phyloP scores from a whole-genome alignment of 768 basidiomycete genomes.

The Phlebiopsis flavidoalba region DNA sequence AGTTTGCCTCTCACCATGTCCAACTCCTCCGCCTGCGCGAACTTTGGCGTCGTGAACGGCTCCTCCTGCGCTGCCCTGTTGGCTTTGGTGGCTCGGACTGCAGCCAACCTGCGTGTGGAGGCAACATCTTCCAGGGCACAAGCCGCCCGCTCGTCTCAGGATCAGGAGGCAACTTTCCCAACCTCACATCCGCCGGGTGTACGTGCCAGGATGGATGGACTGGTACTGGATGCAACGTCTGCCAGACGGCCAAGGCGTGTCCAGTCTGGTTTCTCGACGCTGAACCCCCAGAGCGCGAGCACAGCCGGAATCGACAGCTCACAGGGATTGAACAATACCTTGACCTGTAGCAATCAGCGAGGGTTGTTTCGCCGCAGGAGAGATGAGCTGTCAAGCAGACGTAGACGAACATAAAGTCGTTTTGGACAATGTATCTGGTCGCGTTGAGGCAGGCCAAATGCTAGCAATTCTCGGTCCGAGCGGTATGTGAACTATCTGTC shows the following conservation, averaged over 20 bases:
- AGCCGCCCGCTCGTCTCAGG: slow-evolving; percentile 41
- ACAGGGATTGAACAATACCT: slow-evolving; percentile 48
- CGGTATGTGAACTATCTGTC: slow-evolving; percentile 36
- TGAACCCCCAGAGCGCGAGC: slow-evolving; percentile 16
- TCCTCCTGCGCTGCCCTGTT: slow-evolving; percentile 71
- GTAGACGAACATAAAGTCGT: slow-evolving; percentile 54
- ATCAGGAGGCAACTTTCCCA: slow-evolving; percentile 38
- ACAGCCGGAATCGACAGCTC: slow-evolving; percentile 16
- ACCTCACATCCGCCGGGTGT: slow-evolving; percentile 65
- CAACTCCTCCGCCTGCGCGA: slow-evolving; percentile 44
- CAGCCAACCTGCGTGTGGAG: slow-evolving; percentile 69
- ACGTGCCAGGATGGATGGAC: slow-evolving; percentile 71
- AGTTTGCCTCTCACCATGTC: neutral
- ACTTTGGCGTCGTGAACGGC: slow-evolving; percentile 57
- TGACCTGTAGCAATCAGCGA: slow-evolving; percentile 70
- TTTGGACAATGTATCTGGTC: slow-evolving; percentile 65
- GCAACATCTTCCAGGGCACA: slow-evolving; percentile 72
- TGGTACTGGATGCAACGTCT: slow-evolving; percentile 79
- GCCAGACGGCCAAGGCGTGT: slow-evolving; percentile 64
- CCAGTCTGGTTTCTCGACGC: slow-evolving; percentile 50
- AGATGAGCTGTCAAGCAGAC: slow-evolving; percentile 71
- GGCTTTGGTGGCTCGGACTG: slow-evolving; percentile 77
- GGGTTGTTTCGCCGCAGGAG: slow-evolving; percentile 73
- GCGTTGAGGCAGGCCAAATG: slow-evolving; percentile 74
- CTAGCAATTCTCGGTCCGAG: slow-evolving; percentile 92